A percentile compares a stretch with the other conserved stretches of the same genome.
phyloP scores from a whole-genome alignment of 169 alveolate genomes.

The Plasmodium reichenowi region DNA sequence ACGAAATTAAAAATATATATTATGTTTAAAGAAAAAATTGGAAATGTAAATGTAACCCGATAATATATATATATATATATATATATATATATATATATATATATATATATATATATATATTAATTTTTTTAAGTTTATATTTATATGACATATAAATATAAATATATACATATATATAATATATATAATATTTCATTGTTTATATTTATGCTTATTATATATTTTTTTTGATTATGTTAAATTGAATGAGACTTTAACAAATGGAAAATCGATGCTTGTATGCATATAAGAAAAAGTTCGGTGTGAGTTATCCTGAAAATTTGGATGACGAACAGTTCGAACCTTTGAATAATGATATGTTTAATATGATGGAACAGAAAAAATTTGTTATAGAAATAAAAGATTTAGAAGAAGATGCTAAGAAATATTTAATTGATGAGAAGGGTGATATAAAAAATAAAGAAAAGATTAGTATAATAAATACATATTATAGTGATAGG shows the following conservation, averaged over 20 bases:
- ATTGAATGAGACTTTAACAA: background rate
- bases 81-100: no score
- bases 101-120: no score
- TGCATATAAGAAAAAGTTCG: constrained; percentile 30
- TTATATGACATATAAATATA: no score
- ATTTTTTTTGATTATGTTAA: no score
- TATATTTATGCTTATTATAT: no score
- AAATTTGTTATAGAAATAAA: constrained; percentile 15
- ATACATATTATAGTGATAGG: constrained; percentile 51
- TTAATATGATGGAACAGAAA: constrained; percentile 4
- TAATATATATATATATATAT: no score
- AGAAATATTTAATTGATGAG: constrained; percentile 12
- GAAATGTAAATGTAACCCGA: no score
- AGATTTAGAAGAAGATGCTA: constrained; percentile 19
- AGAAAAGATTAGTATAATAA: constrained; percentile 35
- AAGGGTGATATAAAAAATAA: constrained; percentile 19
- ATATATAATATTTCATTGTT: no score
- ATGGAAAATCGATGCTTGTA: constrained; percentile 18
- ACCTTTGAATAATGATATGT: constrained; percentile 14
- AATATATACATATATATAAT: no score
- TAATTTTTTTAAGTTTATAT: no score
- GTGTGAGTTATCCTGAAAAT: constrained; percentile 17
- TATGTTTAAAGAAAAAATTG: no score
- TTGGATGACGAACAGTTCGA: constrained; percentile 15
- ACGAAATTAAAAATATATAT: no score